Conservation (phyloP, 306 rosid species). For the Cicer bijugum region DNA sequence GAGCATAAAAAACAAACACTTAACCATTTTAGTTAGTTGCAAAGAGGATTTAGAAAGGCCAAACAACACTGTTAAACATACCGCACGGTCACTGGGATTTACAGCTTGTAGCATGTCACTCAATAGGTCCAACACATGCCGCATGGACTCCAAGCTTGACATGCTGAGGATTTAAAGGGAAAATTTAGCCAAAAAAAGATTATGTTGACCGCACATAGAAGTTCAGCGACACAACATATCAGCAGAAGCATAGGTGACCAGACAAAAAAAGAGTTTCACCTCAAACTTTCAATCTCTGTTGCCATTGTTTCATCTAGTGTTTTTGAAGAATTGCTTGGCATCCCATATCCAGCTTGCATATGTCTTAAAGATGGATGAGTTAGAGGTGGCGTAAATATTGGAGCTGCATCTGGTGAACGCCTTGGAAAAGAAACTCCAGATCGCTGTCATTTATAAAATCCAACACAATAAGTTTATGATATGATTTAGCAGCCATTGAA, state of each 20-base stretch:
- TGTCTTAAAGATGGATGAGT: constrained; percentile 54
- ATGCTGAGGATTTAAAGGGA: constrained; percentile 50
- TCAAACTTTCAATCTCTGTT: constrained; percentile 67
- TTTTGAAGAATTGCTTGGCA: constrained; percentile 86
- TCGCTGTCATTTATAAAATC: constrained; percentile 66
- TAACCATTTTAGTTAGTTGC: constrained; percentile 26
- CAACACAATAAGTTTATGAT: constrained; percentile 38
- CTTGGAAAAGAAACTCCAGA: constrained; percentile 85
- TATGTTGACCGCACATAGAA: neutral
- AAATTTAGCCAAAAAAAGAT: constrained; percentile 11
- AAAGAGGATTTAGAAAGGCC: constrained; percentile 27
- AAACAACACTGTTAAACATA: constrained; percentile 49
- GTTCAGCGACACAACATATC: neutral
- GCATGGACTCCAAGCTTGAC: constrained; percentile 90
- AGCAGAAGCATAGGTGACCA: constrained; percentile 33
- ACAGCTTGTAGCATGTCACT: constrained; percentile 93
- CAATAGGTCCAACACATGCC: constrained; percentile 81
- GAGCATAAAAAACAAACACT: constrained; percentile 38
- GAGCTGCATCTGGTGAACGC: constrained; percentile 75
- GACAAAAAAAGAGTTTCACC: constrained; percentile 52
- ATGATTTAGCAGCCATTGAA: constrained; percentile 14
- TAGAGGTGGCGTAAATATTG: constrained; percentile 86
- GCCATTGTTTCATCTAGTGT: constrained; percentile 74
- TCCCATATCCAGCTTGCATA: constrained; percentile 79
- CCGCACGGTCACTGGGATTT: constrained; percentile 73